Base-by-base conservation (phyloP, 192 early-diverging fungal species). In the Mycoemilia scoparia region DNA sequence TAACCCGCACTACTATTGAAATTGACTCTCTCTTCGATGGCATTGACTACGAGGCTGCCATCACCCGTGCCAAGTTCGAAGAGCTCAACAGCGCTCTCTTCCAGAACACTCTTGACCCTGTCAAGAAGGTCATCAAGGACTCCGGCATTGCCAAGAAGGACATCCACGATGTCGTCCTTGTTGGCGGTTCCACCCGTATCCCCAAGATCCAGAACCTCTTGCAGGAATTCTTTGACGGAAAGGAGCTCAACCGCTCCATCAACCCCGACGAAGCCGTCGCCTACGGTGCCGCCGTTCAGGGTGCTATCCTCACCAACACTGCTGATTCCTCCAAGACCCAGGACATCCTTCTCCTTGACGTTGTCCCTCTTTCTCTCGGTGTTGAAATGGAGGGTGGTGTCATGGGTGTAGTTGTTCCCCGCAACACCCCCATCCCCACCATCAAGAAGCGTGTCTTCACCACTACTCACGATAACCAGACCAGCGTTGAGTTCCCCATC, bases 231-330 rank as follows among this genome's bases (percentile, higher is more conserved):
- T 85, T 85, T 43, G 65, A 73, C 54, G 77, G 75, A 39, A 82
- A 82, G 71, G 68, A 76, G 64, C 55, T 67, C 37, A 79, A 73
- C 66, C 81, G 78, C 69, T 70, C 75, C 30, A 88, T 89, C 71
- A 90, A 95, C 76, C 89, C 87, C 46, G 86, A 90, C 67, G 89
- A 93, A 64, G 84, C 83, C 28, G 84, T 91, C 24, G 87, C 84
- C 37, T 83, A 84, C 54, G 86, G 86, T 60, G 84, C 86, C 36
- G 86, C 84, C 32, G 81, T 90, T 25, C 84, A 87, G 71, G 86
- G 69, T 16, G 82, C 73, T 16, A 68, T 87, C 41, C 65, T 87
- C 25, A 72, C 73, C 28, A 69, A 67, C 55, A 69, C 70, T 29
- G 64, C 70, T 30, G 63, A 59, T 42, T 54, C 65, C 30, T 54